Evolutionary conservation across 2,329 filamentous ascomycete genomes (phyloP).

Genomic region (Atkinsonella texensis): DNA sequence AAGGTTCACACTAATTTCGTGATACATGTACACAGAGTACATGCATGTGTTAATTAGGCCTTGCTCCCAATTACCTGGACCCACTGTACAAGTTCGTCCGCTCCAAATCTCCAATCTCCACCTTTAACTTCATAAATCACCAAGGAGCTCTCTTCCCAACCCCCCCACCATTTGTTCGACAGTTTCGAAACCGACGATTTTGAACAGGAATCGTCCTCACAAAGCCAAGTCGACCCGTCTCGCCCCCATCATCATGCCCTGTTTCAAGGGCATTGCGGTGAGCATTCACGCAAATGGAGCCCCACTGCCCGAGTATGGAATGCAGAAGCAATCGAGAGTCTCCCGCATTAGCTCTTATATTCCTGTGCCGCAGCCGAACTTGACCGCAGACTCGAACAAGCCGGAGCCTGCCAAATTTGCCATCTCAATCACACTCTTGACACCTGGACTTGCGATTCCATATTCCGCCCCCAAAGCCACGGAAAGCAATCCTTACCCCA

Average conservation of each 20-base stretch:
- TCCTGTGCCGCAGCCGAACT: constrained; percentile 77
- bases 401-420: constrained; percentile 93
- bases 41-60: no score
- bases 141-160: constrained; percentile 3
- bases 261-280: constrained; percentile 98
- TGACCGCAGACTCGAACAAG: constrained; percentile 51
- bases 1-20: no score
- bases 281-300: constrained; percentile 78
- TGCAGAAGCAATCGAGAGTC: constrained; percentile 84
- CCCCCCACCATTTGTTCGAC: background rate
- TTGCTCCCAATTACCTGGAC: no score
- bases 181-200: background rate
- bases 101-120: constrained; percentile 6
- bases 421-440: constrained; percentile 93
- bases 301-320: constrained; percentile 82
- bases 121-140: background rate
- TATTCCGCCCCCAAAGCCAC: constrained; percentile 83
- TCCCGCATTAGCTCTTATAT: constrained; percentile 96
- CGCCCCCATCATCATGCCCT: constrained; percentile 54
- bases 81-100: constrained; percentile 2
- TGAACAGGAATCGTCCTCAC: background rate
- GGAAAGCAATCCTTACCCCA: constrained; percentile 63
- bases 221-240: background rate
- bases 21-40: no score
- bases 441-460: constrained; percentile 75